phyloP scores from a whole-genome alignment of 352 stramenopile species.

The Phytophthora litchii region DNA sequence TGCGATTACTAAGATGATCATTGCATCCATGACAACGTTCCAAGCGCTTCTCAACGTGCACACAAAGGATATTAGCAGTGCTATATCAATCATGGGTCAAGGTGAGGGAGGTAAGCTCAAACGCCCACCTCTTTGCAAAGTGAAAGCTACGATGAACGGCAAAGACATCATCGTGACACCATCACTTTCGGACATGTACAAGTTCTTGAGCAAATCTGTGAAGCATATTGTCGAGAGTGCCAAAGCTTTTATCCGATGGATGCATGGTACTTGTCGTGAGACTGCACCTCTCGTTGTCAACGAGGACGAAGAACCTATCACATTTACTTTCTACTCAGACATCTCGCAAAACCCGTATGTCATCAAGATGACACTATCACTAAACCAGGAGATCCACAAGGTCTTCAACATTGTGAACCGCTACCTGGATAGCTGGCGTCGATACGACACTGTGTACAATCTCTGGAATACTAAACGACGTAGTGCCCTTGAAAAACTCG shows the following conservation, averaged over 20 bases:
- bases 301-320: conserved; percentile 94
- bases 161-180: conserved; percentile 95
- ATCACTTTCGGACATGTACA: conserved; percentile 95
- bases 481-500: conserved; percentile 90
- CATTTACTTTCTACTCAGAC: conserved; percentile 95
- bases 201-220: conserved; percentile 94
- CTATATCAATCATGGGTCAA: conserved; percentile 44
- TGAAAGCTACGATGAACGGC: conserved; percentile 94
- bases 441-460: conserved; percentile 95
- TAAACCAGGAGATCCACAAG: conserved; percentile 95
- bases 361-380: conserved; percentile 94
- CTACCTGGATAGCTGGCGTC: conserved; percentile 94
- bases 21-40: conserved; percentile 94
- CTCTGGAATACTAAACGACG: conserved; percentile 95
- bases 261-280: conserved; percentile 94
- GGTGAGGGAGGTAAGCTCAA: conserved; percentile 79
- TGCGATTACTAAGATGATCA: conserved; percentile 96
- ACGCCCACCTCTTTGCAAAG: conserved; percentile 90
- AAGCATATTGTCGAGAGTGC: conserved; percentile 95
- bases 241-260: conserved; percentile 95
- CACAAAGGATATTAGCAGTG: conserved; percentile 82
- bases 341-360: conserved; percentile 96
- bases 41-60: conserved; percentile 92
- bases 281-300: conserved; percentile 87
- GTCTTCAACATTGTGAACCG: conserved; percentile 95